Evolutionary conservation across 1,139 yeast genomes (phyloP).

Genomic region (Pichia terricola): DNA sequence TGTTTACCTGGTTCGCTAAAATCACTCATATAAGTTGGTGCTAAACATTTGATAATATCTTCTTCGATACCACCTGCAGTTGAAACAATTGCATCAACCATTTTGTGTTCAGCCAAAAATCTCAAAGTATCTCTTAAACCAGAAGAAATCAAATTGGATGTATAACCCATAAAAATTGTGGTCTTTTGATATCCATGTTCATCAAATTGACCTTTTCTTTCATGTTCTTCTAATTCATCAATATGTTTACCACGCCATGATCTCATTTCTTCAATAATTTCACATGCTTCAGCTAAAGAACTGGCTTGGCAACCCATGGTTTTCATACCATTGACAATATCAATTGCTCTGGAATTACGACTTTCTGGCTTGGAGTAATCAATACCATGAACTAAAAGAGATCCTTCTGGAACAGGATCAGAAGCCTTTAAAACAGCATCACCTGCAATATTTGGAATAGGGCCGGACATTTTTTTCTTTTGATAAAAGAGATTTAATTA

Average conservation of each 20-base stretch:
- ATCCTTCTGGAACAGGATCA: constrained; percentile 73
- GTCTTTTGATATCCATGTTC: constrained; percentile 76
- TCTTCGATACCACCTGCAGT: constrained; percentile 98
- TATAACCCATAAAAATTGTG: constrained; percentile 90
- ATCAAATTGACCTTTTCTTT: constrained; percentile 65
- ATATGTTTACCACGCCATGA: constrained; percentile 77
- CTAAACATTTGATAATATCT: constrained; percentile 89
- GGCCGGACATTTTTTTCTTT: constrained; percentile 18
- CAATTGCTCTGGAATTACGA: constrained; percentile 64
- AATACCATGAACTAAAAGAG: constrained; percentile 72
- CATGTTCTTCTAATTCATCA: constrained; percentile 57
- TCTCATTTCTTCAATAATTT: constrained; percentile 85
- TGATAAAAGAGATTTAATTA: neutral
- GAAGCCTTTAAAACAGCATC: constrained; percentile 89
- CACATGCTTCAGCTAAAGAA: constrained; percentile 78
- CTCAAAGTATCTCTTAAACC: constrained; percentile 89
- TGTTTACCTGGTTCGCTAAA: constrained; percentile 71
- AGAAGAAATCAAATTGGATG: constrained; percentile 91
- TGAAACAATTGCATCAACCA: constrained; percentile 91
- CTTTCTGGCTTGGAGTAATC: constrained; percentile 69
- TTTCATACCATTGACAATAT: constrained; percentile 71
- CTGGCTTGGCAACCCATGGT: constrained; percentile 99
- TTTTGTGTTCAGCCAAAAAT: constrained; percentile 82
- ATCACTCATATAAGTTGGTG: constrained; percentile 92
- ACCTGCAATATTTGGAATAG: constrained; percentile 56